Evolutionary conservation across 2,329 filamentous ascomycete genomes (phyloP), one percentile per base, ranked within the genome.

Genomic region (Fusarium robinianum): DNA sequence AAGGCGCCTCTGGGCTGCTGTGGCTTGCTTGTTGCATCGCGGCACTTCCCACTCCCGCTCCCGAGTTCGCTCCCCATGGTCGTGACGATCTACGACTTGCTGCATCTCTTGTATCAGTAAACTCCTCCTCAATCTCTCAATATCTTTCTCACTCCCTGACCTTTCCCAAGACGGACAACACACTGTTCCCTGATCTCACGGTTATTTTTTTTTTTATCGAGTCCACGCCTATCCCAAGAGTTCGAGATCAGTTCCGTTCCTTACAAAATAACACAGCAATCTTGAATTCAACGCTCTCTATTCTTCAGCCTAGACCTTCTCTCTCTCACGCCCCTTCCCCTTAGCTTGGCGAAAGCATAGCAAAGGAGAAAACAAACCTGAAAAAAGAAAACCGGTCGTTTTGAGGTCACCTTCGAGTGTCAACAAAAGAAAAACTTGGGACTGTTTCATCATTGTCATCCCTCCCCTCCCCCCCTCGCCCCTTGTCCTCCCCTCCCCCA

Each of bases 401-500:
- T n/a, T n/a, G n/a, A n/a, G n/a, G n/a, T n/a, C n/a, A n/a, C n/a
- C n/a, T n/a, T n/a, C n/a, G n/a, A n/a, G n/a, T n/a, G n/a, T n/a
- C n/a, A n/a, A n/a, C n/a, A n/a, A n/a, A n/a, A n/a, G 14, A 31
- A 48, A 55, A 45, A 49, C 47, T 54, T 43, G 36, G 50, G n/a
- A n/a, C 34, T 55, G 52, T 55, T 44, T 56, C 52, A 55, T 55
- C 40, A 36, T 16, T 55, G 48, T 34, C 44, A 42, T 55, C 52
- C 49, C 52, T 31, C 52, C 24, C 24, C 24, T 30, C 27, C 12
- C 33, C 38, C 38, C 38, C 30, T 32, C 24, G 25, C 50, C 55
- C 48, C 42, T 57, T 58, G 49, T 57, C 49, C 50, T 56, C 51
- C 59, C 55, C 53, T 61, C 50, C 55, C 50, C 49, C 52, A 53